Evolutionary conservation across 345 rosid species (phyloP).

Genomic region (rapeseed (Brassica napus)): DNA sequence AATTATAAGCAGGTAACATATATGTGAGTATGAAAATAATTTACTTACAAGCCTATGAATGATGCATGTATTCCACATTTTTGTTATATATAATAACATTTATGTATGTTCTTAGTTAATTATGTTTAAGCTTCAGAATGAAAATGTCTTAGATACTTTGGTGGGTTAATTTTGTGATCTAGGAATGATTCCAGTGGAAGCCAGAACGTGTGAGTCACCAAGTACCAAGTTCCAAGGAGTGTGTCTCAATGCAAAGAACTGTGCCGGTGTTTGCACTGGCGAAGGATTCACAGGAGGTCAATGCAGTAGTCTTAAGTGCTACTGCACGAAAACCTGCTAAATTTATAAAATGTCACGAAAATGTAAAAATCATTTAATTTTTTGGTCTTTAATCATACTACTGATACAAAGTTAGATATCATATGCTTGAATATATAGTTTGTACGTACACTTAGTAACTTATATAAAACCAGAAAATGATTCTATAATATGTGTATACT

Average conservation of each 20-base stretch:
- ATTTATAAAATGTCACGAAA: not conserved
- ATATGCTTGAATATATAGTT: no score
- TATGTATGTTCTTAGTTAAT: not conserved
- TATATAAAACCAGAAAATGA: not conserved
- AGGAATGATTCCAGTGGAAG: conserved; percentile 34
- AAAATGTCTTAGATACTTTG: not conserved
- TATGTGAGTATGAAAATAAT: not conserved
- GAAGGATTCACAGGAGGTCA: conserved; percentile 30
- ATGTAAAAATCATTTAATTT: not conserved
- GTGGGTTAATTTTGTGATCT: not conserved
- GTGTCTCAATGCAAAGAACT: conserved; percentile 30
- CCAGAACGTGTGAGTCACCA: conserved; percentile 22
- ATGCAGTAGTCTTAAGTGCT: conserved; percentile 27
- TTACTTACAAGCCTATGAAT: not conserved
- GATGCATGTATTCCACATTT: not conserved
- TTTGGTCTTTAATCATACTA: not conserved
- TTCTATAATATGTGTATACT: not conserved
- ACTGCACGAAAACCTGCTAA: conserved; percentile 33
- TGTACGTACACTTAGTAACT: not conserved
- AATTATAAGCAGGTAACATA: no score
- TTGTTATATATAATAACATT: not conserved
- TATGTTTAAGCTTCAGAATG: not conserved
- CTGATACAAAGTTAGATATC: not conserved
- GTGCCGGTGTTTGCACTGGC: conserved; percentile 13
- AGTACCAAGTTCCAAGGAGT: conserved; percentile 22